Conservation (phyloP, 2,329 filamentous ascomycete genomes). For the Tolypocladium sp. region DNA sequence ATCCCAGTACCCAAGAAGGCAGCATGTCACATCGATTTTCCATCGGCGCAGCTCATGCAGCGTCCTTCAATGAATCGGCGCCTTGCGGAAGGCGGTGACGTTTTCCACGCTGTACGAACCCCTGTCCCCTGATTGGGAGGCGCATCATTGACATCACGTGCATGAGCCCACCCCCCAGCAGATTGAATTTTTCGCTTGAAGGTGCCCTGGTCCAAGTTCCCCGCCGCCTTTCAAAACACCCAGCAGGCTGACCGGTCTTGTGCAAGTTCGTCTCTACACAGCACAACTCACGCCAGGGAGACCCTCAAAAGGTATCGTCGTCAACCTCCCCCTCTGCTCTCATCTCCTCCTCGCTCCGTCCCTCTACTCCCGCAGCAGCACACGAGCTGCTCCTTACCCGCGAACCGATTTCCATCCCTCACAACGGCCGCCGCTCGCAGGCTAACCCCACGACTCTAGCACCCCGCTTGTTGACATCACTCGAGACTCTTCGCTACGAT, state of each 20-base stretch:
- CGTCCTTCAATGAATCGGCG: background rate
- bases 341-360: slow-evolving; percentile 13
- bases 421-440: slow-evolving; percentile 9
- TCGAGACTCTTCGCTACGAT: slow-evolving; percentile 12
- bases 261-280: slow-evolving; percentile 25
- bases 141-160: slow-evolving; percentile 22
- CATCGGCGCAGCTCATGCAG: background rate
- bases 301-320: slow-evolving; percentile 8
- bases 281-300: slow-evolving; percentile 19
- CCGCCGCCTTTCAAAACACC: slow-evolving; percentile 33
- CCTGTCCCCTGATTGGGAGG: slow-evolving; percentile 4
- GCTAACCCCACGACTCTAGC: slow-evolving; percentile 25
- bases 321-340: slow-evolving; percentile 9
- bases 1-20: background rate
- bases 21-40: background rate
- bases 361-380: slow-evolving; percentile 5
- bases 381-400: slow-evolving; percentile 4
- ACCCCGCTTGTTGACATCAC: slow-evolving; percentile 40
- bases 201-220: slow-evolving; percentile 26
- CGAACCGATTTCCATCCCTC: slow-evolving; percentile 7
- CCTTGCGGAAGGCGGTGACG: background rate
- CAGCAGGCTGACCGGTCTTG: slow-evolving; percentile 21
- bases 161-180: slow-evolving; percentile 17
- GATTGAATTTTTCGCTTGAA: slow-evolving; percentile 35
- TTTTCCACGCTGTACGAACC: background rate